Evolutionary conservation across 306 rosid genomes (phyloP).

Genomic region (Purshia tridentata): DNA sequence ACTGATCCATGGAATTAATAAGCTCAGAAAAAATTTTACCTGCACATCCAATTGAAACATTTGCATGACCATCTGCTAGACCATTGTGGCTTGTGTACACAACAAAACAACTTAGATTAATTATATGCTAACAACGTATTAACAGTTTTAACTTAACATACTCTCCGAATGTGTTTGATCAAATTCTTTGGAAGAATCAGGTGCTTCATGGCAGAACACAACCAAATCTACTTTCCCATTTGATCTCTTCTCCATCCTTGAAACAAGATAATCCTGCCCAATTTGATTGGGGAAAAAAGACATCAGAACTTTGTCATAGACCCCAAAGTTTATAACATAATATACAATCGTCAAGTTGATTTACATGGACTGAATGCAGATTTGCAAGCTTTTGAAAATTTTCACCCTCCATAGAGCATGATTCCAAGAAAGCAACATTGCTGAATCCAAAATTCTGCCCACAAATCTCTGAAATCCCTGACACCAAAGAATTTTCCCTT

Average conservation of each 20-base stretch:
- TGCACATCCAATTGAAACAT: slow-evolving; percentile 34
- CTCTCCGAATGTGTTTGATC: slow-evolving; percentile 60
- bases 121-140: background rate
- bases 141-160: slow-evolving; percentile 35
- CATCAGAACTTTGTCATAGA: slow-evolving; percentile 32
- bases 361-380: slow-evolving; percentile 70
- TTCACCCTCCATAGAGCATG: slow-evolving; percentile 58
- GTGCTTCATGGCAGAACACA: slow-evolving; percentile 63
- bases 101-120: slow-evolving; percentile 11
- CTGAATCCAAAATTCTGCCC: slow-evolving; percentile 57
- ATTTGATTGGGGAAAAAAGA: slow-evolving; percentile 23
- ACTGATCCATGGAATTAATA: slow-evolving; percentile 61
- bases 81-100: background rate
- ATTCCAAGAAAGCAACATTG: slow-evolving; percentile 54
- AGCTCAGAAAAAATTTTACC: slow-evolving; percentile 64
- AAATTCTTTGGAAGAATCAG: slow-evolving; percentile 38
- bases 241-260: slow-evolving; percentile 53
- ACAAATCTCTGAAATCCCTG: slow-evolving; percentile 75
- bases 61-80: background rate
- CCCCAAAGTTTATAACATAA: slow-evolving; percentile 25
- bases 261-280: slow-evolving; percentile 68
- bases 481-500: slow-evolving; percentile 58
- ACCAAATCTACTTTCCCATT: slow-evolving; percentile 66
- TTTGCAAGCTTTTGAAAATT: slow-evolving; percentile 39
- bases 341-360: slow-evolving; percentile 26